phyloP scores from a whole-genome alignment of 345 rosid genomes.

The Ailanthus altissimus region DNA sequence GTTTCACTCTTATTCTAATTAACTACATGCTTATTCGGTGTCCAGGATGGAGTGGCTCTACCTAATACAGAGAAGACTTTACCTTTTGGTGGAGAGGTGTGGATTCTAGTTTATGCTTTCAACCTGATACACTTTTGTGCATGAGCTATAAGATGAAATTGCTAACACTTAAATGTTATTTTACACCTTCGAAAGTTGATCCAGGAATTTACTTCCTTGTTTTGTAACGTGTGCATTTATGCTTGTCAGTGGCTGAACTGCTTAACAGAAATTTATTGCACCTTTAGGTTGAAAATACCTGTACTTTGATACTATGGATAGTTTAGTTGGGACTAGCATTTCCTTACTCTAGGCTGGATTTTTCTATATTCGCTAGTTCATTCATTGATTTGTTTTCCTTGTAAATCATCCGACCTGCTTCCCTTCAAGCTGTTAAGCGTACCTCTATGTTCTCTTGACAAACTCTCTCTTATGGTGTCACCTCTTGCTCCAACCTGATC shows the following conservation, averaged over 20 bases:
- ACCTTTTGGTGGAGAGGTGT: constrained; percentile 96
- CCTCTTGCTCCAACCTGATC: neutral
- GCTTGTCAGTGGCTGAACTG: neutral
- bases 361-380: neutral
- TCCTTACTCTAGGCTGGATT: neutral
- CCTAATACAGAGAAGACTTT: constrained; percentile 90
- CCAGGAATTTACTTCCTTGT: neutral
- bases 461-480: neutral
- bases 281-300: neutral
- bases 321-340: neutral
- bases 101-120: constrained; percentile 28
- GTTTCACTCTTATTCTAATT: constrained; percentile 21
- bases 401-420: neutral
- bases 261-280: neutral
- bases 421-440: neutral
- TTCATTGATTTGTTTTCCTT: neutral
- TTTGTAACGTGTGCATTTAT: neutral
- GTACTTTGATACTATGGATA: neutral
- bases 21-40: constrained; percentile 17
- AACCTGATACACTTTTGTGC: constrained; percentile 11
- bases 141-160: constrained; percentile 16
- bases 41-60: constrained; percentile 92
- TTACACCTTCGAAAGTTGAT: neutral
- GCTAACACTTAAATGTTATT: constrained; percentile 7
- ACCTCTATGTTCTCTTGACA: neutral